phyloP scores from a whole-genome alignment of 2,329 filamentous ascomycete genomes.

The Graphiopsis chlorocephala region DNA sequence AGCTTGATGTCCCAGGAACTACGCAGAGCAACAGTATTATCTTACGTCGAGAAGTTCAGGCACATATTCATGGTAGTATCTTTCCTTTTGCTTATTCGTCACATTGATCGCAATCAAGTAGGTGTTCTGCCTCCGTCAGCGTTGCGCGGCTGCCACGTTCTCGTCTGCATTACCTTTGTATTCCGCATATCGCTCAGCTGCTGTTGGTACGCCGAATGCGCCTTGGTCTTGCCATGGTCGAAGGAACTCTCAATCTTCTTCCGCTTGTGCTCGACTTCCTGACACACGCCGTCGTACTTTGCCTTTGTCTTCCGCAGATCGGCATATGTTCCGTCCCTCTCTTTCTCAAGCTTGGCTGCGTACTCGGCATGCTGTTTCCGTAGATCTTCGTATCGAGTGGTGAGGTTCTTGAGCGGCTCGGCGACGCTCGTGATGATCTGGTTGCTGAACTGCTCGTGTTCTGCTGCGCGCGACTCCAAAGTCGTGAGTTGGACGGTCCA shows the following conservation, averaged over 20 bases:
- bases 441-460: conserved; percentile 81
- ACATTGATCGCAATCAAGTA: conserved; percentile 95
- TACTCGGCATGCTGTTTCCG: conserved; percentile 89
- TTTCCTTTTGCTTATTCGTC: conserved; percentile 95
- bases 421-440: conserved; percentile 78
- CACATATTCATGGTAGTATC: conserved; percentile 95
- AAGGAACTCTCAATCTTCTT: conserved; percentile 96
- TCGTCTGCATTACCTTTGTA: conserved; percentile 56
- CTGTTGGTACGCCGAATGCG: conserved; percentile 86
- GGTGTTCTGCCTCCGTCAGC: conserved; percentile 61
- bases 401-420: conserved; percentile 77
- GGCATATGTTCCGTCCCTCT: conserved; percentile 77
- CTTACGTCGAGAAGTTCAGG: conserved; percentile 86
- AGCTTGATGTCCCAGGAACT: not conserved
- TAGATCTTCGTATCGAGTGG: conserved; percentile 78
- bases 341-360: conserved; percentile 81
- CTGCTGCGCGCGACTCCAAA: conserved; percentile 79
- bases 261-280: conserved; percentile 88
- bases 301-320: conserved; percentile 87
- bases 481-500: conserved; percentile 94
- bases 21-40: not conserved
- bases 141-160: conserved; percentile 43
- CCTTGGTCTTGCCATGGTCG: conserved; percentile 80
- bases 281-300: conserved; percentile 89
- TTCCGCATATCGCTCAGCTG: conserved; percentile 96